phyloP scores from a whole-genome alignment of 352 stramenopile species.

The Phytophthora tentaculata region DNA sequence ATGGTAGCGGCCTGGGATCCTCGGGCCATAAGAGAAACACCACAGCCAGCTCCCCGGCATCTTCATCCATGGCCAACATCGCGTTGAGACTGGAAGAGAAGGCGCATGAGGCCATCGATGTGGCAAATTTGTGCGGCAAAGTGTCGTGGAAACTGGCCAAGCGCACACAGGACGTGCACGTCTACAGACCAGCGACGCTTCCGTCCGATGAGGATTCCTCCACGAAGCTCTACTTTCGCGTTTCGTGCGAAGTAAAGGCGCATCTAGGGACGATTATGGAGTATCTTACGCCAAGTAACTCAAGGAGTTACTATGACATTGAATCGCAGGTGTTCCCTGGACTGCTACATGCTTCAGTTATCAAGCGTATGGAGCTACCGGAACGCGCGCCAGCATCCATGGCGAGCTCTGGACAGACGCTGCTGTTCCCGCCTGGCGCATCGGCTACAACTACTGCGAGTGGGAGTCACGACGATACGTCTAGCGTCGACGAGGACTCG shows the following conservation, averaged over 20 bases:
- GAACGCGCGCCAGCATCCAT: slow-evolving; percentile 20
- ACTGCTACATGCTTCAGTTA: slow-evolving; percentile 75
- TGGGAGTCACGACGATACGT: slow-evolving; percentile 49
- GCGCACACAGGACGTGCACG: slow-evolving; percentile 82
- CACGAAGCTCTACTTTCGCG: slow-evolving; percentile 80
- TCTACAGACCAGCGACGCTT: slow-evolving; percentile 66
- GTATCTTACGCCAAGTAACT: slow-evolving; percentile 74
- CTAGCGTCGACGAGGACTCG: slow-evolving; percentile 50
- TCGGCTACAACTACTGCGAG: slow-evolving; percentile 38
- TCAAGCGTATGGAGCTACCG: slow-evolving; percentile 79
- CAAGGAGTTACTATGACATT: slow-evolving; percentile 79
- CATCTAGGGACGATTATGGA: slow-evolving; percentile 83
- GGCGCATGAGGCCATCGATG: slow-evolving; percentile 66
- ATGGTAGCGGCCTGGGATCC: slow-evolving; percentile 12
- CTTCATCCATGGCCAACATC: slow-evolving; percentile 48
- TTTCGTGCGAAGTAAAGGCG: slow-evolving; percentile 86
- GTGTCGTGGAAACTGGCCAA: slow-evolving; percentile 74
- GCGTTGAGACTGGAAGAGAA: slow-evolving; percentile 76
- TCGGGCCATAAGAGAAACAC: slow-evolving; percentile 22
- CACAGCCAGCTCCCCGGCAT: slow-evolving; percentile 34
- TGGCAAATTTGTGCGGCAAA: slow-evolving; percentile 63
- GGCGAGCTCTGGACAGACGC: slow-evolving; percentile 28
- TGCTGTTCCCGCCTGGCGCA: slow-evolving; percentile 30
- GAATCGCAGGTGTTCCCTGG: slow-evolving; percentile 85
- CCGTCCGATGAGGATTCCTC: slow-evolving; percentile 49